A percentile compares a stretch with the other conserved stretches of the same genome.
Evolutionary conservation across 108 stramenopile species (phyloP).

Genomic region (Skeletonema grethae): DNA sequence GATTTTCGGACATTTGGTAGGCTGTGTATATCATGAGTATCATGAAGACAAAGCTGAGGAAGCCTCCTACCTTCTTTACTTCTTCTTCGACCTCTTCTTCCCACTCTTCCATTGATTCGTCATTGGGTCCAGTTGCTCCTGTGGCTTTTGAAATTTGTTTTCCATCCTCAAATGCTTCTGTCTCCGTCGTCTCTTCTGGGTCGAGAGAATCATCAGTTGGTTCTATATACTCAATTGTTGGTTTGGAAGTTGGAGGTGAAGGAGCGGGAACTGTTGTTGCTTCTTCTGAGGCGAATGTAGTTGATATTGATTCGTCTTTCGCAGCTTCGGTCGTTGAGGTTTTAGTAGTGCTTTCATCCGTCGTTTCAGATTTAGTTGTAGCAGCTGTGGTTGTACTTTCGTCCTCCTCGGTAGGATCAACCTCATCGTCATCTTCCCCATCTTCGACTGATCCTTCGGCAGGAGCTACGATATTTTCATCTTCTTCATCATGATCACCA

Average conservation of each 20-base stretch:
- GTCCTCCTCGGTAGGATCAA: background rate
- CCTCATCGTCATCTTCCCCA: background rate
- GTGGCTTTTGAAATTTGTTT: slow-evolving; percentile 10
- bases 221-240: slow-evolving; percentile 27
- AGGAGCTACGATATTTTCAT: background rate
- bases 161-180: slow-evolving; percentile 33
- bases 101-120: slow-evolving; percentile 40
- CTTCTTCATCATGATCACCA: slow-evolving; percentile 13
- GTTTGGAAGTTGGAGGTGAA: slow-evolving; percentile 18
- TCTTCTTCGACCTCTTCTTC: slow-evolving; percentile 50
- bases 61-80: slow-evolving; percentile 63
- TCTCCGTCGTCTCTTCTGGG: slow-evolving; percentile 29
- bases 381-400: slow-evolving; percentile 6
- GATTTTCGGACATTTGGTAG: slow-evolving; percentile 86
- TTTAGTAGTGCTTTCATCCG: background rate
- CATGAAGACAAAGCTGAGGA: slow-evolving; percentile 62
- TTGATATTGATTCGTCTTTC: background rate
- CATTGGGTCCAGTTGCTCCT: slow-evolving; percentile 1
- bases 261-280: slow-evolving; percentile 9
- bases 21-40: slow-evolving; percentile 73
- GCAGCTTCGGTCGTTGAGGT: background rate
- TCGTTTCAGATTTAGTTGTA: background rate
- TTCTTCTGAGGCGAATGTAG: slow-evolving; percentile 2
- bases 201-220: slow-evolving; percentile 38
- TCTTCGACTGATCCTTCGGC: background rate